Evolutionary conservation across 495 filamentous ascomycete species (phyloP).

Genomic region (Pyronema omphalodes): DNA sequence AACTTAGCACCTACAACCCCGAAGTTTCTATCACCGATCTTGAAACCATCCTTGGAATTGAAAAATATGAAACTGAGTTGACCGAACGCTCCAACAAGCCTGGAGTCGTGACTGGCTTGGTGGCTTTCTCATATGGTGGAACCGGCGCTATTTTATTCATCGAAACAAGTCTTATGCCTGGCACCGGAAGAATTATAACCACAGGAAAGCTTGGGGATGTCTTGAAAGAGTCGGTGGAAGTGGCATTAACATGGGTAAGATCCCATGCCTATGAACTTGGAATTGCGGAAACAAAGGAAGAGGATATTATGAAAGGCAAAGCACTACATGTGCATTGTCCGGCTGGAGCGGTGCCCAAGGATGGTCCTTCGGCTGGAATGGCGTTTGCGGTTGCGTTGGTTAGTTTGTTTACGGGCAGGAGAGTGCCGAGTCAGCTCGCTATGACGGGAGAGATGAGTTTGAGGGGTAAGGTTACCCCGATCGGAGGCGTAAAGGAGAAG

Average conservation of each 20-base stretch:
- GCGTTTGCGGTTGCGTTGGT: slow-evolving; percentile 88
- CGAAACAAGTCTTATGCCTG: slow-evolving; percentile 94
- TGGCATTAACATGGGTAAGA: slow-evolving; percentile 91
- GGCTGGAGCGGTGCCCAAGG: slow-evolving; percentile 80
- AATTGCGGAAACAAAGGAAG: slow-evolving; percentile 55
- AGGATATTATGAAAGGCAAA: slow-evolving; percentile 91
- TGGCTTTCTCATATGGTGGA: slow-evolving; percentile 85
- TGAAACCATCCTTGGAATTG: slow-evolving; percentile 79
- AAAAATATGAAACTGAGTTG: slow-evolving; percentile 90
- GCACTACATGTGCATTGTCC: slow-evolving; percentile 95
- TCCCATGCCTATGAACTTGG: slow-evolving; percentile 86
- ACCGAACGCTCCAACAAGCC: slow-evolving; percentile 73
- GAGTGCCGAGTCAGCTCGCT: slow-evolving; percentile 78
- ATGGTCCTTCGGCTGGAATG: slow-evolving; percentile 59
- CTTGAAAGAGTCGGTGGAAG: slow-evolving; percentile 91
- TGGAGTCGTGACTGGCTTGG: slow-evolving; percentile 89
- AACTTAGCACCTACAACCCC: slow-evolving; percentile 52
- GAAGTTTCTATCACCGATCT: slow-evolving; percentile 57
- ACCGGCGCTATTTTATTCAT: slow-evolving; percentile 97
- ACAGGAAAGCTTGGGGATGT: slow-evolving; percentile 97
- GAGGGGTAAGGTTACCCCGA: slow-evolving; percentile 54
- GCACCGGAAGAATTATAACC: slow-evolving; percentile 79
- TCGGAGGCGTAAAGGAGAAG: slow-evolving; percentile 91
- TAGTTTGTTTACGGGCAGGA: slow-evolving; percentile 71
- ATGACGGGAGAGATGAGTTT: slow-evolving; percentile 96